Evolutionary conservation across 1,284 basidiomycete species (phyloP).

Genomic region (Cutaneotrichosporon mucoides): DNA sequence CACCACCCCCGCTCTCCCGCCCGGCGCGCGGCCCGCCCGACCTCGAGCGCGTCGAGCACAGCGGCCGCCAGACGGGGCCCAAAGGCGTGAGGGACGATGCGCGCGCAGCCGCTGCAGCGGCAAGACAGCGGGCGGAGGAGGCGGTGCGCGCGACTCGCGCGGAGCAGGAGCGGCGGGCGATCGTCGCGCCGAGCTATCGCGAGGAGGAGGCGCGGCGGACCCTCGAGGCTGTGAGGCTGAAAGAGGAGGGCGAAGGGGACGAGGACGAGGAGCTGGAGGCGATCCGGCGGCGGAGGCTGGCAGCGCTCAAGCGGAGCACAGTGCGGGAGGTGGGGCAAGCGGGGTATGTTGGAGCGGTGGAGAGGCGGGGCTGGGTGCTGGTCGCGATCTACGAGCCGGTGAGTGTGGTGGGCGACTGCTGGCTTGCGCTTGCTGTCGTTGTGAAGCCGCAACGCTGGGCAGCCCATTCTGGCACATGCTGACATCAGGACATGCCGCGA

Average conservation of each 20-base stretch:
- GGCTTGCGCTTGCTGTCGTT: too few relatives aligned
- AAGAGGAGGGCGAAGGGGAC: slow-evolving; percentile 12
- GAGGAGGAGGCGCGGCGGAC: slow-evolving; percentile 27
- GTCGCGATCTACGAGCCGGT: slow-evolving; percentile 47
- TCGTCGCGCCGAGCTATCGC: slow-evolving; percentile 28
- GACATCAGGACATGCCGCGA: slow-evolving; percentile 33
- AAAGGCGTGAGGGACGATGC: slow-evolving; percentile 46
- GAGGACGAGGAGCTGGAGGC: slow-evolving; percentile 16
- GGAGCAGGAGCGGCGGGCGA: slow-evolving; percentile 23
- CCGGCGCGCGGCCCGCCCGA: neutral
- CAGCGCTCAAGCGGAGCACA: slow-evolving; percentile 20
- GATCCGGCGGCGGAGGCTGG: slow-evolving; percentile 9
- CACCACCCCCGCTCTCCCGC: neutral
- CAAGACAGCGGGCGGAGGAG: slow-evolving; percentile 3
- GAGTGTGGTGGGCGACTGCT: slow-evolving; percentile 33
- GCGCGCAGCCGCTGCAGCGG: slow-evolving; percentile 12
- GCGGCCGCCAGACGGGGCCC: slow-evolving; percentile 37
- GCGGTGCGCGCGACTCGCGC: slow-evolving; percentile 5
- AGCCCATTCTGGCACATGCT: neutral
- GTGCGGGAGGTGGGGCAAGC: slow-evolving; percentile 39
- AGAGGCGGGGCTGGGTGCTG: slow-evolving; percentile 39
- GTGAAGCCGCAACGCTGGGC: neutral
- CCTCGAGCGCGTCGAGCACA: slow-evolving; percentile 1
- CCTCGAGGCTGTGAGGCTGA: neutral
- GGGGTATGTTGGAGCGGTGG: slow-evolving; percentile 39